phyloP scores from a whole-genome alignment of 1,284 basidiomycete species.

The Cryptococcus sp. region DNA sequence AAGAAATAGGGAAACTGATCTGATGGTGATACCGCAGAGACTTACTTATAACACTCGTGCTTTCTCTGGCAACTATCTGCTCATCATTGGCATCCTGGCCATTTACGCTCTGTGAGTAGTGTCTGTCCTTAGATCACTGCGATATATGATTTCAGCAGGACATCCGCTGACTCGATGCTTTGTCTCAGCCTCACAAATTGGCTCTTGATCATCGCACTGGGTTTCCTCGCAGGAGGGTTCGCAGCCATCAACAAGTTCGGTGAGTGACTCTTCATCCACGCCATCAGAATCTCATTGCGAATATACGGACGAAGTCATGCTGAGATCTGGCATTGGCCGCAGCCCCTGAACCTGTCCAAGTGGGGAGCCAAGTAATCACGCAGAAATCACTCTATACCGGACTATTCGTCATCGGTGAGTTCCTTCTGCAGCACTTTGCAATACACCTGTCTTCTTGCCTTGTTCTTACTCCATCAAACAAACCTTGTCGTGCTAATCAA shows the following conservation, averaged over 20 bases:
- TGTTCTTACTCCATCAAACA: neutral
- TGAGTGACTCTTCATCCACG: constrained; percentile 53
- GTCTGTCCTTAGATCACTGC: neutral
- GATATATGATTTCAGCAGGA: neutral
- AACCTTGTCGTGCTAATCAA: neutral
- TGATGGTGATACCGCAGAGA: constrained; percentile 58
- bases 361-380: constrained; percentile 55
- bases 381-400: constrained; percentile 65
- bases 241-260: constrained; percentile 85
- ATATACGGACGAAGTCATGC: neutral
- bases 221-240: constrained; percentile 89
- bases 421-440: constrained; percentile 62
- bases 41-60: constrained; percentile 91
- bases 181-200: constrained; percentile 65
- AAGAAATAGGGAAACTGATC: neutral
- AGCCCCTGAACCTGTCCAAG: constrained; percentile 52
- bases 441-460: constrained; percentile 1
- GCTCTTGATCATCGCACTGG: constrained; percentile 75
- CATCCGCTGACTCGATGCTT: neutral
- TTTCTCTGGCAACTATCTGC: constrained; percentile 87
- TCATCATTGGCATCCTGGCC: constrained; percentile 76
- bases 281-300: neutral
- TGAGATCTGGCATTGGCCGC: neutral
- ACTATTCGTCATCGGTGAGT: constrained; percentile 49
- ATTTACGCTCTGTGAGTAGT: constrained; percentile 86